phyloP scores from a whole-genome alignment of 345 rosid species.

The Cochlearia excelsa region DNA sequence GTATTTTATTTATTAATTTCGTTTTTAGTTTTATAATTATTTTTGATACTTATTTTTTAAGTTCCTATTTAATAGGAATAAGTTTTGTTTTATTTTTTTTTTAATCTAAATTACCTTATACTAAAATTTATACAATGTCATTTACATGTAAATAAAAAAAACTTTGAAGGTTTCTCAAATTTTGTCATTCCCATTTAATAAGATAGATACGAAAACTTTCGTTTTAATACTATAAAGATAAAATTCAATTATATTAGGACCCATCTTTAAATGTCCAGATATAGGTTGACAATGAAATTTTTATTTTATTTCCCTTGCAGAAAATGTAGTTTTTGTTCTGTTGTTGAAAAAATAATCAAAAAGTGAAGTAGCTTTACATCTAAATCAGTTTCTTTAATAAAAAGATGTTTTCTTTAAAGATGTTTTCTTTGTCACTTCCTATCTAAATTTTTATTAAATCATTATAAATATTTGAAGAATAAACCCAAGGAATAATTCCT shows the following conservation, averaged over 20 bases:
- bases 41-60: no score
- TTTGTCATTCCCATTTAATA: no score
- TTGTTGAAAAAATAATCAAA: slow-evolving; percentile 17
- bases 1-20: no score
- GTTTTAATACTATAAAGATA: slow-evolving; percentile 12
- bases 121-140: no score
- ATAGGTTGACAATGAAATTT: slow-evolving; percentile 19
- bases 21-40: no score
- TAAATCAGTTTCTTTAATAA: slow-evolving; percentile 28
- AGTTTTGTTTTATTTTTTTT: no score
- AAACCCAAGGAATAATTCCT: slow-evolving; percentile 2
- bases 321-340: slow-evolving; percentile 29
- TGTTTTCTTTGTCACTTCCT: slow-evolving; percentile 36
- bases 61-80: no score
- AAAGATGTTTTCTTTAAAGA: slow-evolving; percentile 32
- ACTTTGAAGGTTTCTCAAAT: no score
- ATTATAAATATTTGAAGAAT: neutral
- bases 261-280: slow-evolving; percentile 47
- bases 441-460: slow-evolving; percentile 13
- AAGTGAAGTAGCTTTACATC: slow-evolving; percentile 29
- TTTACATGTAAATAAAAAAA: no score
- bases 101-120: no score
- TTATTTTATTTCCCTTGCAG: neutral
- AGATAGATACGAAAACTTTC: slow-evolving; percentile 1
- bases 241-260: slow-evolving; percentile 23